phyloP scores from a whole-genome alignment of 352 stramenopile species.

The Phytophthora boehmeriae region DNA sequence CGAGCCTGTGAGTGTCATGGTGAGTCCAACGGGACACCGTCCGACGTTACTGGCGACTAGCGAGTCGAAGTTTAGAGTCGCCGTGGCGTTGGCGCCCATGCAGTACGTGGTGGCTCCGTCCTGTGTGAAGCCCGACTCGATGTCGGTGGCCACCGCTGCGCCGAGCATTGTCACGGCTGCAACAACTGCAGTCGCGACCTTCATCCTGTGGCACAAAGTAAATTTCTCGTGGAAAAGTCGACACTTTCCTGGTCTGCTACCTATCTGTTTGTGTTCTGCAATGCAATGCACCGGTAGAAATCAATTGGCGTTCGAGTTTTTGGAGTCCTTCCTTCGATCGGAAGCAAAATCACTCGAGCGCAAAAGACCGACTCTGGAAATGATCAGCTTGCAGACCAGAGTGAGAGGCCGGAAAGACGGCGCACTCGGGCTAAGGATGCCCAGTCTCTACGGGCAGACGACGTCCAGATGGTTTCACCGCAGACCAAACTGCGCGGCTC shows the following conservation, averaged over 20 bases:
- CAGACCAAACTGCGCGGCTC: conserved; percentile 14
- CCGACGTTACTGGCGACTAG: conserved; percentile 53
- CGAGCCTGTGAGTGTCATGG: conserved; percentile 37
- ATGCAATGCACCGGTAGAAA: too few relatives aligned
- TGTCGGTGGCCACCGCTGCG: conserved; percentile 30
- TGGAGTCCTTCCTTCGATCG: conserved; percentile 2
- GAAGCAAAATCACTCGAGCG: conserved; percentile 11
- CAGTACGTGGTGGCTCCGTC: conserved; percentile 79
- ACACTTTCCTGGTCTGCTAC: conserved; percentile 4
- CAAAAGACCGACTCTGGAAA: conserved; percentile 35
- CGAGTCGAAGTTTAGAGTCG: conserved; percentile 50
- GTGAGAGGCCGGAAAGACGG: conserved; percentile 29
- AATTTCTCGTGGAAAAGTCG: conserved; percentile 38
- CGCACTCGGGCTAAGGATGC: conserved; percentile 1
- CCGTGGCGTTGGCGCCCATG: conserved; percentile 40
- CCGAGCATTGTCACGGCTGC: conserved; percentile 19
- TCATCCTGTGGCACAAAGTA: conserved; percentile 30
- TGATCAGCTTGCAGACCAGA: conserved; percentile 14
- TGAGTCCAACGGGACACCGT: conserved; percentile 63
- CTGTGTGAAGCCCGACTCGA: conserved; percentile 68
- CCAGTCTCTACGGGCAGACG: conserved; percentile 28
- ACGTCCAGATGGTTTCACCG: conserved; percentile 30
- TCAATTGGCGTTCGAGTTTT: background rate
- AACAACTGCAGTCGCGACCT: conserved; percentile 16
- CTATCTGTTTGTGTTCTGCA: too few relatives aligned